These are phyloP conservation scores for Psilocybe mexicana DNA, from an alignment of 1,284 basidiomycete genomes.

Conservation along the genomic window DNA sequence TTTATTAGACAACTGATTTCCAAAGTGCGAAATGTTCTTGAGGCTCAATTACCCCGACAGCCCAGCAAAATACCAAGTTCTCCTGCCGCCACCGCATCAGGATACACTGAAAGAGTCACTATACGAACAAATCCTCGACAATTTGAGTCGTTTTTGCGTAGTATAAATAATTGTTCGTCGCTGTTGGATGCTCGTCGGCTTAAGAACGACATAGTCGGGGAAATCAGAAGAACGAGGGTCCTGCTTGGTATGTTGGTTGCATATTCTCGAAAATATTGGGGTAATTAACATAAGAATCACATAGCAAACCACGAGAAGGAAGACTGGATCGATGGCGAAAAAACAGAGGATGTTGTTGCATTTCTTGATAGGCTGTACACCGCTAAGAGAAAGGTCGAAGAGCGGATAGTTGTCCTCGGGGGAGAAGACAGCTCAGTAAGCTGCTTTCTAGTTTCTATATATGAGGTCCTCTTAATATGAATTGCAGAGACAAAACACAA, in stretches of 20 bases:
- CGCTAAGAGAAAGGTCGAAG: conserved; percentile 84
- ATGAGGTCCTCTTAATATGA: neutral
- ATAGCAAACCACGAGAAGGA: conserved; percentile 80
- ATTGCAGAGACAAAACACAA: conserved; percentile 31
- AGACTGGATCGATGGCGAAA: conserved; percentile 81
- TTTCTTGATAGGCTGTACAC: conserved; percentile 88
- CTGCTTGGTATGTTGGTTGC: conserved; percentile 53
- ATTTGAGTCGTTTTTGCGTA: conserved; percentile 87
- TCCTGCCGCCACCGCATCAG: conserved; percentile 30
- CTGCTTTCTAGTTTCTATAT: conserved; percentile 1
- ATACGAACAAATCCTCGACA: conserved; percentile 76
- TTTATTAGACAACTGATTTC: conserved; percentile 71
- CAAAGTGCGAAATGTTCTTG: conserved; percentile 81
- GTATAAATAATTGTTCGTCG: conserved; percentile 80
- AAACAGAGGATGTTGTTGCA: conserved; percentile 81
- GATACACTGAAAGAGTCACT: conserved; percentile 68
- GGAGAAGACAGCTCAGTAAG: conserved; percentile 55
- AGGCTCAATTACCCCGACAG: conserved; percentile 70
- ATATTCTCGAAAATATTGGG: neutral
- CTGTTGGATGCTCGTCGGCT: conserved; percentile 87
- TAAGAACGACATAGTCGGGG: conserved; percentile 87
- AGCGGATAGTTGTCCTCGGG: conserved; percentile 79
- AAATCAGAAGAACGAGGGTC: conserved; percentile 78
- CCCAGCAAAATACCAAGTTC: conserved; percentile 40
- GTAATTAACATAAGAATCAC: conserved; percentile 1